Evolutionary conservation across 83 land plant species (phyloP), one percentile per base, ranked within the genome.

Genomic region (Picea abies): DNA sequence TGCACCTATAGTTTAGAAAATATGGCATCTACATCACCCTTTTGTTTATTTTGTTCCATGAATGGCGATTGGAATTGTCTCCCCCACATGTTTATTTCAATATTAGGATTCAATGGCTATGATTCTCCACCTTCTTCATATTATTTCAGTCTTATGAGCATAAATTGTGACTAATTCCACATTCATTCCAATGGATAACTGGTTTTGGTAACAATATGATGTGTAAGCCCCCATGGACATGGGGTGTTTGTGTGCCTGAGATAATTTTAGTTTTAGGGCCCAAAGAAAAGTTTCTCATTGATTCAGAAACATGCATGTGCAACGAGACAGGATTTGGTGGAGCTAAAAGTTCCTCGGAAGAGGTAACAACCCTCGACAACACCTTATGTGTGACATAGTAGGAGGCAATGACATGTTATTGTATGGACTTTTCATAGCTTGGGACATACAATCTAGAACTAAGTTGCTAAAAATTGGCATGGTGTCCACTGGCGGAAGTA

Each of bases 261-360:
- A 20, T 65, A 86, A 86, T 82, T 26, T 86, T 87, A 81, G 85
- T 35, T 9, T 89, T 90, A 16, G 87, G 70, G 66, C 90, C 92
- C 82, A 92, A 77, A 62, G 87, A 86, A 81, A 90, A 90, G 79
- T 87, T 88, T 52, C 90, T 89, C 75, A 90, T 86, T 77, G 95
- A 87, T 44, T 90, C 91, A 32, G 91, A 86, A 49, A 90, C 91
- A 14, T 88, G 95, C 7, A 90, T 89, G 52, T 88, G 89, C 84
- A 90, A 79, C 0, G 91, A 81, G 10, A 87, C 78, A 4, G 89
- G 87, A 84, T 92, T 90, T 32, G 89, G 90, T 71, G 82, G 85
- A 83, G 87, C 87, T 49, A 88, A 85, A 32, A 90, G 90, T n/a
- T 92, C 92, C 69, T 92, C 90, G 85, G 84, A 86, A 78, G 84